Base-by-base conservation (phyloP, 139 green algal genomes). In the Chlorella sp. region DNA sequence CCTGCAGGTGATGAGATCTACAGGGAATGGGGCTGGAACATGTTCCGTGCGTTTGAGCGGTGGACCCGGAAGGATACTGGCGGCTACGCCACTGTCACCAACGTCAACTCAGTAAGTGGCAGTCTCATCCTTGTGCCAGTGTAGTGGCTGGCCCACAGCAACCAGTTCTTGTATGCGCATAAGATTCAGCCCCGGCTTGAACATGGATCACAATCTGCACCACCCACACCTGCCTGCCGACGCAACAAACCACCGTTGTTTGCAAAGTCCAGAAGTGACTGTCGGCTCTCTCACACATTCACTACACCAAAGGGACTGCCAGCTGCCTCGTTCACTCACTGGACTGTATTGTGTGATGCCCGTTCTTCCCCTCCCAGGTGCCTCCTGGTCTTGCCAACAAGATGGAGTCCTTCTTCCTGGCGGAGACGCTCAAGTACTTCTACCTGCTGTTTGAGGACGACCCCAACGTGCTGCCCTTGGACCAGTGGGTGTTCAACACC, bases 381-480 rank as follows among this genome's bases (percentile, higher is more conserved):
- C 33, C 55, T 5, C 50, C 50, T 22, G 31, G n/a, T n/a, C n/a
- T n/a, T n/a, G 70, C 66, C 66, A 64, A 94, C 83, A 91, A 91
- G 76, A 92, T 92, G 88, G 91, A 97, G 78, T 88, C 77, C 4
- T 97, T 96, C 79, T 96, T 82, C 66, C 69, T 94, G 32, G 87
- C 91, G 1, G 91, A 96, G 70, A 93, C 90, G 1, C 78, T 96
- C 5, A 96, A 96, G 78, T 96, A 96, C 79, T 78, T 97, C 20
- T 91, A 85, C 67, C 78, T 97, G 35, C 77, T 93, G 23, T 94
- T 95, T 67, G 75, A 87, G 90, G 63, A 69, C 32, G 63, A 24
- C 2, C 31, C 5, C 6, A 20, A 69, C 27, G 31, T 23, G 63
- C 26, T 35, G 49, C 49, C 49, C 33, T 35, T 74, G 31, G 59